Evolutionary conservation across 805 yeast species (phyloP), one percentile per base, ranked within the genome.

Genomic region (Candida glaebosa): DNA sequence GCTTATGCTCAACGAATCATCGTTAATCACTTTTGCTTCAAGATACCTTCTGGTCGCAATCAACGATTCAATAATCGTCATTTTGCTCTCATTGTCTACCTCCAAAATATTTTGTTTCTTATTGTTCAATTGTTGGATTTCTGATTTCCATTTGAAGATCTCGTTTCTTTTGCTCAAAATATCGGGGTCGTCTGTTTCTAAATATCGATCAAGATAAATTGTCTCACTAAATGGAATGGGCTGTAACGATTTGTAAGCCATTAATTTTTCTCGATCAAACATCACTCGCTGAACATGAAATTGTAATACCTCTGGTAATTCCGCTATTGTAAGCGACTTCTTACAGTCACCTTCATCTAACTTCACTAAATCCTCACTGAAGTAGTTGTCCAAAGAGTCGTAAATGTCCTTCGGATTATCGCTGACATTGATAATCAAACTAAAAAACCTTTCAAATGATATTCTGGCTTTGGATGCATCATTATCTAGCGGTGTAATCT

Each of bases 201-300:
- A 67, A 56, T 90, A 93, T 45, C 97, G 72, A 63, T 93, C 99
- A 76, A 93, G 78, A 58, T 85, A 90, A 6, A 93, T 62, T 8
- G 71, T 78, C 40, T 87, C 86, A 20, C 81, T 78, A 56, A 89
- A 88, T 3, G 90, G 90, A 37, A 93, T 71, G 6, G 89, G 95
- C 43, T 84, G 89, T 33, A 78, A 75, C 2, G 89, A 82, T 58
- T 93, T 93, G 54, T 87, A 87, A 0, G 95, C 87, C 61, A 82
- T 75, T 38, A 82, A 73, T 10, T 76, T 64, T 41, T 72, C 82
- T 34, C 89, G 73, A 56, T 93, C 96, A 59, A 83, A 93, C 58
- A 87, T 87, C 1, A 93, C 98, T 56, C 99, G 74, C 63, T 90
- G 98, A 5, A 93, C 86, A 57, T 93, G 99, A 37, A 93, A 78